Conservation (phyloP, 306 rosid genomes). For the Pyrus betulifolia region DNA sequence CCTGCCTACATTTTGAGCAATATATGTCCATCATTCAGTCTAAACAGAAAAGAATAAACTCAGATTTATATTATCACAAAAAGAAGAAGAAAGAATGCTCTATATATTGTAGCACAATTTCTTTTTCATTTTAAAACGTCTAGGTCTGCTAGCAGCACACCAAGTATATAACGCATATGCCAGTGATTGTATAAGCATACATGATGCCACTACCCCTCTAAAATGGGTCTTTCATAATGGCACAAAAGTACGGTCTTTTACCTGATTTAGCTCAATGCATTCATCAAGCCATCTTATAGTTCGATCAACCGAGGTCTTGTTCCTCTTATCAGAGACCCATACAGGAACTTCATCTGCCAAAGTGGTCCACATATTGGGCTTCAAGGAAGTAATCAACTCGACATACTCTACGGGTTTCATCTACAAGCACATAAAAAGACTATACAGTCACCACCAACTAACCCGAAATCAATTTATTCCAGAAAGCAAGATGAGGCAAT, state of each 20-base stretch:
- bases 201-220: not conserved
- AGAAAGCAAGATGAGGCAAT: slow-evolving; percentile 9
- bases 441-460: not conserved
- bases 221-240: not conserved
- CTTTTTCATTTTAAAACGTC: too few species aligned
- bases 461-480: slow-evolving; percentile 1
- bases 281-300: slow-evolving; percentile 90
- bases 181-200: not conserved
- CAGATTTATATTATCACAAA: not conserved
- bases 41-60: not conserved
- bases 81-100: too few species aligned
- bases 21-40: slow-evolving; percentile 1
- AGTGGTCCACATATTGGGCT: slow-evolving; percentile 74
- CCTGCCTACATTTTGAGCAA: slow-evolving; percentile 45
- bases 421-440: slow-evolving; percentile 28
- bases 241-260: slow-evolving; percentile 6
- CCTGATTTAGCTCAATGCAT: slow-evolving; percentile 59
- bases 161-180: not conserved
- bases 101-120: too few species aligned
- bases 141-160: too few species aligned
- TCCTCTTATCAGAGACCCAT: slow-evolving; percentile 81
- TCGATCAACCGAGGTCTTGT: slow-evolving; percentile 76
- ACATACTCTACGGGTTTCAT: slow-evolving; percentile 70
- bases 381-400: slow-evolving; percentile 66
- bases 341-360: slow-evolving; percentile 94